phyloP scores from a whole-genome alignment of 768 basidiomycete genomes.

The Mycena vitilis region DNA sequence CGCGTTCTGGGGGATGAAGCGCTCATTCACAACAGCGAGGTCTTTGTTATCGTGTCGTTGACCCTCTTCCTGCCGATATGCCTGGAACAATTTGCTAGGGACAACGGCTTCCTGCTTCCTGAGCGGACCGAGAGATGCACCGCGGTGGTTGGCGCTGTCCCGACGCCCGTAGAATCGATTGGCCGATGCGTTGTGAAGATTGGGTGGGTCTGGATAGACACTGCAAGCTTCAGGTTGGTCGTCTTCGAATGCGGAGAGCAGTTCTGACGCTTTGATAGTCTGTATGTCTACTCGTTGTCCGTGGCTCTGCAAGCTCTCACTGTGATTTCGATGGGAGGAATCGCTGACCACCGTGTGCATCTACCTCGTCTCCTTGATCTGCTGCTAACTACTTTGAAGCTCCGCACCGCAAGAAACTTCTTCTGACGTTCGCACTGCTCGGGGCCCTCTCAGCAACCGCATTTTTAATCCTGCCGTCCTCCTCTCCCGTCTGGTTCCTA shows the following conservation, averaged over 20 bases:
- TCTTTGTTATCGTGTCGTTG: constrained; percentile 84
- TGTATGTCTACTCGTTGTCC: constrained; percentile 89
- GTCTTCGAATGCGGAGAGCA: background rate
- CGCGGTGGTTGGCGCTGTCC: constrained; percentile 23
- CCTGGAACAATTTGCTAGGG: constrained; percentile 89
- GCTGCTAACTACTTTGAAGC: constrained; percentile 40
- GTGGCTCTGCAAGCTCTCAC: constrained; percentile 93
- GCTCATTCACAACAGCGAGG: constrained; percentile 61
- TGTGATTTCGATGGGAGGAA: constrained; percentile 93
- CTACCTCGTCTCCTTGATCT: background rate
- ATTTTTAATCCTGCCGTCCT: constrained; percentile 81
- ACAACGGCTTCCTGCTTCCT: constrained; percentile 85
- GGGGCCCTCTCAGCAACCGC: constrained; percentile 76
- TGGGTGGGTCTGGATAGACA: constrained; percentile 89
- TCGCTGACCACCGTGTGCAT: constrained; percentile 88
- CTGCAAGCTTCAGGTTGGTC: constrained; percentile 88
- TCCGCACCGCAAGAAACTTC: constrained; percentile 82
- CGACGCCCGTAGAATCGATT: constrained; percentile 37
- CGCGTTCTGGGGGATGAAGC: background rate
- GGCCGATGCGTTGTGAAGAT: constrained; percentile 84
- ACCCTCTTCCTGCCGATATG: constrained; percentile 87
- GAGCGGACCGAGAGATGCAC: constrained; percentile 73
- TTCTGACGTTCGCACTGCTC: constrained; percentile 77
- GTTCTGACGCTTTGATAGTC: constrained; percentile 52
- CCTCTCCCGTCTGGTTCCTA: constrained; percentile 76